Evolutionary conservation across 164 flowering plant species (phyloP).

Genomic region (Tetrastigma voinierianum): DNA sequence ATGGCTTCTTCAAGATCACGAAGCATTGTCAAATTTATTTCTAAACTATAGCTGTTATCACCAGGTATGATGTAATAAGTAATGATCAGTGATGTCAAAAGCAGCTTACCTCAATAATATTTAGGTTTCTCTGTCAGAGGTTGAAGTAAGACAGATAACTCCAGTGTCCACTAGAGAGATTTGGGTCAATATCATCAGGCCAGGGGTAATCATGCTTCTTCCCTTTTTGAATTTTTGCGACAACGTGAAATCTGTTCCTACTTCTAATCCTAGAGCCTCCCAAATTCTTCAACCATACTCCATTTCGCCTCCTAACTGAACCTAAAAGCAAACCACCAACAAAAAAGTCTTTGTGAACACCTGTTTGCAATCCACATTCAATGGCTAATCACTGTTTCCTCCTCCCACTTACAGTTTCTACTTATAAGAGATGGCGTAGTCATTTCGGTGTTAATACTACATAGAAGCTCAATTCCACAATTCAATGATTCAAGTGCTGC

Average conservation of each 20-base stretch:
- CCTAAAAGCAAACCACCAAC: constrained; percentile 14
- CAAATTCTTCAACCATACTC: constrained; percentile 7
- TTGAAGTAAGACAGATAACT: constrained; percentile 30
- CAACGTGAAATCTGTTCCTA: neutral
- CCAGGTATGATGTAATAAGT: neutral
- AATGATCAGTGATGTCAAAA: neutral
- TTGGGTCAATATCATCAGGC: constrained; percentile 1
- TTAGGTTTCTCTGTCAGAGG: constrained; percentile 31
- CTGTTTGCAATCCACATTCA: constrained; percentile 13
- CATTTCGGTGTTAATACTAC: constrained; percentile 9
- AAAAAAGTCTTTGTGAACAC: constrained; percentile 9
- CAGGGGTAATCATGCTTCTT: constrained; percentile 2
- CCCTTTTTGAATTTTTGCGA: neutral
- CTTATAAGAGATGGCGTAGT: constrained; percentile 17
- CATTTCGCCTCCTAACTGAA: constrained; percentile 18
- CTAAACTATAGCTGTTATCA: no score
- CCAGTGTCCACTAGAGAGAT: neutral
- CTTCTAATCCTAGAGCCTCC: constrained; percentile 3
- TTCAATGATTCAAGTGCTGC: no score
- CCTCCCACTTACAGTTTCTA: constrained; percentile 9
- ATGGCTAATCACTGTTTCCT: constrained; percentile 5
- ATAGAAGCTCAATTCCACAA: neutral
- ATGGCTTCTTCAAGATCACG: no score
- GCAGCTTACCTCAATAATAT: constrained; percentile 17
- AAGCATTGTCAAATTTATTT: no score